Percentiles rank a stretch among this genome's conserved stretches.
Evolutionary conservation across 1,139 yeast genomes (phyloP).

Genomic region (Suhomyces anneliseae): DNA sequence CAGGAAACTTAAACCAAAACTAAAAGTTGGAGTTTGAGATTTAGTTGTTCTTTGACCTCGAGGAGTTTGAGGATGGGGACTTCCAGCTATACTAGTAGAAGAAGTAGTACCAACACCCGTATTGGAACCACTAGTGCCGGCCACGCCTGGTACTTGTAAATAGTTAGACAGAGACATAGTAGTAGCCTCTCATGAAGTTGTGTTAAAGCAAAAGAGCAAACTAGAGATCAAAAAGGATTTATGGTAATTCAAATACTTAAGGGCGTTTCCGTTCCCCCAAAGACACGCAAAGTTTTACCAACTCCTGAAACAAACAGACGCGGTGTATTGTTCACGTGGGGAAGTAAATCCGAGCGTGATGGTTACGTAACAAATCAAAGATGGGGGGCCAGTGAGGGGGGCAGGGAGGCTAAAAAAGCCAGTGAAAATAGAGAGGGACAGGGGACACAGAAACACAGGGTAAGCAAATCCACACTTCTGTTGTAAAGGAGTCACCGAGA

Average conservation of each 20-base stretch:
- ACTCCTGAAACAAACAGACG: constrained; percentile 12
- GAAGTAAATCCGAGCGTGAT: not conserved
- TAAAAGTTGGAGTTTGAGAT: constrained; percentile 35
- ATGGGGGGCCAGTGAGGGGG: not conserved
- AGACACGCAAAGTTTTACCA: constrained; percentile 10
- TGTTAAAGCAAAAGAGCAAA: not conserved
- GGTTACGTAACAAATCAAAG: not conserved
- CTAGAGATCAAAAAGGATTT: constrained; percentile 2
- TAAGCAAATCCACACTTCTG: no score
- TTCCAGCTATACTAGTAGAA: constrained; percentile 1
- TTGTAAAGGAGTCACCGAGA: no score
- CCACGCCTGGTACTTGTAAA: constrained; percentile 8
- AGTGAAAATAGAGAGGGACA: no score
- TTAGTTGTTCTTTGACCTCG: constrained; percentile 13
- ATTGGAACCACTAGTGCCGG: not conserved
- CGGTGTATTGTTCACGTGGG: constrained; percentile 9
- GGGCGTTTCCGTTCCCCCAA: not conserved
- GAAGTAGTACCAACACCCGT: not conserved
- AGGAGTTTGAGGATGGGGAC: constrained; percentile 34
- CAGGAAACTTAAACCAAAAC: constrained; percentile 46
- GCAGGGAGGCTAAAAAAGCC: no score
- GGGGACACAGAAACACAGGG: no score
- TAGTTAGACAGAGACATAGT: constrained; percentile 10
- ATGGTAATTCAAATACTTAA: constrained; percentile 2
- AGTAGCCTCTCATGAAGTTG: not conserved